A percentile compares a stretch with the other conserved stretches of the same genome.
phyloP scores from a whole-genome alignment of 1,284 basidiomycete genomes.

The Trichosporon coremiiforme region DNA sequence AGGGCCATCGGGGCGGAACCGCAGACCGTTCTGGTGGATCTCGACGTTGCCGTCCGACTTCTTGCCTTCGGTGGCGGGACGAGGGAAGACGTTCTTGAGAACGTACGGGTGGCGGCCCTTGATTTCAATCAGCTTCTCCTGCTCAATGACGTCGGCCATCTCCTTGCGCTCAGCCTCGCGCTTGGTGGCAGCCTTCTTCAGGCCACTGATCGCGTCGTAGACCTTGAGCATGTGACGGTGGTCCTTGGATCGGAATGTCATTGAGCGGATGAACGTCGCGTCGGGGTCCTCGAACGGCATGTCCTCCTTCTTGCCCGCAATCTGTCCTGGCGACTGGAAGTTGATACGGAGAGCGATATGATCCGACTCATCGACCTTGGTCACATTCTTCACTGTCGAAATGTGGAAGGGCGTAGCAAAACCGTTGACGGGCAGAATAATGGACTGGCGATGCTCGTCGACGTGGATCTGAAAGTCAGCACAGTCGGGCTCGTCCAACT shows the following conservation, averaged over 20 bases:
- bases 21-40: constrained; percentile 95
- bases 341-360: constrained; percentile 95
- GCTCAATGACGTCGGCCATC: constrained; percentile 96
- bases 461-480: constrained; percentile 65
- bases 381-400: constrained; percentile 96
- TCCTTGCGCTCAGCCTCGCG: constrained; percentile 97
- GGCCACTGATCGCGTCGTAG: constrained; percentile 86
- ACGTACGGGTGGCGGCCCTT: constrained; percentile 78
- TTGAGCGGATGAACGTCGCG: constrained; percentile 92
- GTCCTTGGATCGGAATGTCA: constrained; percentile 90
- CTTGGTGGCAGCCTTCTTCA: constrained; percentile 97
- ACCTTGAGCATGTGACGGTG: constrained; percentile 84
- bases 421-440: constrained; percentile 90
- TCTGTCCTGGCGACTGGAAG: constrained; percentile 97
- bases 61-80: constrained; percentile 67
- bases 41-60: constrained; percentile 85
- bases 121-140: constrained; percentile 82
- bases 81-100: constrained; percentile 88
- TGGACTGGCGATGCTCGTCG: constrained; percentile 85
- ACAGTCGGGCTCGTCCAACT: background rate
- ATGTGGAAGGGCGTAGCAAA: constrained; percentile 98
- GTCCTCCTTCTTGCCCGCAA: constrained; percentile 98
- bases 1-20: constrained; percentile 87
- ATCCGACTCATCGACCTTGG: constrained; percentile 96
- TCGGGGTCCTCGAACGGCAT: constrained; percentile 98